Base-by-base conservation (phyloP, 495 filamentous ascomycete species). In the Hypoxylon crocopeplum region DNA sequence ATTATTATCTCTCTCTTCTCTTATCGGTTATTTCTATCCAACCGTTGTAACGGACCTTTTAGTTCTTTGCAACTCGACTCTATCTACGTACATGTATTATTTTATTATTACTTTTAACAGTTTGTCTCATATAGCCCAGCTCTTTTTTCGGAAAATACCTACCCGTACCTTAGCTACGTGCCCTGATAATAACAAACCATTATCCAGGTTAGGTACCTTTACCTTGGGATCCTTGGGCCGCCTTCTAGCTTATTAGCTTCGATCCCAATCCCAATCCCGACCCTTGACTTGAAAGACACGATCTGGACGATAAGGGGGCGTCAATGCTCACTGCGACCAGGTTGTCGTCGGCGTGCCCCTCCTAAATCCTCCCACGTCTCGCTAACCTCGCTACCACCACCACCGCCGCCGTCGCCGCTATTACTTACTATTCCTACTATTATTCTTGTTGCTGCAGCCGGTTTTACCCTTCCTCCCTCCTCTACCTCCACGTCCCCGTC, bases 281-380 rank as follows among this genome's bases (percentile, higher is more conserved):
- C 25, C 48, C 48, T 47, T 46, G 48, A 29, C 33, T 52, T 13
- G 27, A 53, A 34, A n/a, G 12, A 10, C 12, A 46, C 32, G 27
- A 27, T 25, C 29, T 56, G 32, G 27, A 45, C 37, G 49, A 64
- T 59, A 54, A 59, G 54, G 54, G 60, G 61, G 42, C 61, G 55
- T 64, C 61, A 64, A 64, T 64, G 61, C 61, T 64, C 25, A 39
- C 45, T 49, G 38, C 61, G 61, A 64, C 61, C 54, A 55, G 61
- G 61, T 64, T 64, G 61, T 59, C 48, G 60, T 58, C 61, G 60
- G 49, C 60, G 54, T 45, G 49, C 61, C 61, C 61, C 61, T 64
- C 61, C 61, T 64, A 58, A 58, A 58, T 64, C 60, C 52, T 59
- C 59, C 59, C 59, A 56, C 59, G 37, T 52, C 47, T 48, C 59